Base-by-base conservation (phyloP, 768 basidiomycete genomes). In the Paxillus ammoniavirescens region DNA sequence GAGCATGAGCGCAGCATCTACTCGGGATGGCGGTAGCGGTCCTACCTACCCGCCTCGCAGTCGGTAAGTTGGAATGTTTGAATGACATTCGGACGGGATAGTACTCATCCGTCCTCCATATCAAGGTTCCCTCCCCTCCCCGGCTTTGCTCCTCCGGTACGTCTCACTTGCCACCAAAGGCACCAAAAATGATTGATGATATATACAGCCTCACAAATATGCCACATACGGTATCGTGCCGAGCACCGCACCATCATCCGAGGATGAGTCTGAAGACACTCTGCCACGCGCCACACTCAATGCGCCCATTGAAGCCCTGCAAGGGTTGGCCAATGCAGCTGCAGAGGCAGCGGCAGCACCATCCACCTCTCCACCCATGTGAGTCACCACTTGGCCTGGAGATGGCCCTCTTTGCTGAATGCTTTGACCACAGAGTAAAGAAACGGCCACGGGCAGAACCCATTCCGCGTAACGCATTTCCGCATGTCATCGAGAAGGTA, bases 251-350 rank as follows among this genome's bases (percentile, higher is more conserved):
- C 82, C 89, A 7, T 93, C 91, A 0, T 92, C 91, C 41, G 92
- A 94, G 56, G 93, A 93, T 65, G 93, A 94, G 70, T 91, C 90
- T 0, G 92, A 95, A 64, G 92, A 94, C 48, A 88, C 92, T 0
- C 75, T 95, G 12, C 90, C 93, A 14, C 81, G 92, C 33, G 81
- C 88, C 37, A 83, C 89, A 31, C 75, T 97, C 57, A 93, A 90
- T 57, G 93, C 94, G 1, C 95, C 95, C 1, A 95, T 96, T 51
- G 93, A 97, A 65, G 95, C 95, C 12, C 75, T 98, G 35, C 93
- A 97, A 67, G 92, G 93, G 3, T 77, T 97, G 48, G 95, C 95
- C 28, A 94, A 97, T 66, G 95, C 94, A 1, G 95, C 95, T 6
- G 94, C 92, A 26, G 94, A 96, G 70, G 91, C 94, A 7, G 91